Percentiles rank a stretch among this genome's conserved stretches.
phyloP scores from a whole-genome alignment of 169 alveolate species.

The Eimeria acervulina region DNA sequence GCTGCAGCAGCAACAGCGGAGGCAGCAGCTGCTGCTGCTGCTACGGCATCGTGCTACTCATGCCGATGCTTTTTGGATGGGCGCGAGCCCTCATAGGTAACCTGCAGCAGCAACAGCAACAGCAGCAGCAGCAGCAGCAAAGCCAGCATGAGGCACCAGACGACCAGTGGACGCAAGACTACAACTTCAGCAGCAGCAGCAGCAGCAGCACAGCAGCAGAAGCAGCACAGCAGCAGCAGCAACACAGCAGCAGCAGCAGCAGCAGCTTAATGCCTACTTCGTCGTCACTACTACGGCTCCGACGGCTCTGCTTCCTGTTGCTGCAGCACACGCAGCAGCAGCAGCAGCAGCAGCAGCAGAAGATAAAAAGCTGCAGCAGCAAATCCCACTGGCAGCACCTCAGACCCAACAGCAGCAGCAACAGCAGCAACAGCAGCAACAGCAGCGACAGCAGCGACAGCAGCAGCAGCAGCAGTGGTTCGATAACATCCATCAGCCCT shows the following conservation, averaged over 20 bases:
- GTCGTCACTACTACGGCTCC: conserved; percentile 34
- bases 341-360: conserved; percentile 48
- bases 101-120: conserved; percentile 58
- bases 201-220: background rate
- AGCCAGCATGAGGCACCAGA: background rate
- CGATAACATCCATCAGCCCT: background rate
- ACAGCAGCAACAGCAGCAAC: conserved; percentile 27
- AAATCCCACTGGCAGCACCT: too few relatives aligned
- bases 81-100: conserved; percentile 43
- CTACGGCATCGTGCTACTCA: background rate
- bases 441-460: conserved; percentile 9
- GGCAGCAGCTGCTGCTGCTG: conserved; percentile 14
- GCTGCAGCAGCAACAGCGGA: background rate
- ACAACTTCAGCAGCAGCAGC: conserved; percentile 22
- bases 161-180: background rate
- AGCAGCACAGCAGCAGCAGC: background rate
- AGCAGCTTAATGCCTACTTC: background rate
- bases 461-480: conserved; percentile 39
- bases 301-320: background rate
- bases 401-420: conserved; percentile 61
- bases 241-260: background rate
- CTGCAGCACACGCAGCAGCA: conserved; percentile 50
- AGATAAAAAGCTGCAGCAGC: conserved; percentile 31
- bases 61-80: conserved; percentile 14
- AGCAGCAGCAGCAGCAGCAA: conserved; percentile 40